phyloP scores from a whole-genome alignment of 371 early-diverging fungal species.

The Syncephalastrum racemosum region DNA sequence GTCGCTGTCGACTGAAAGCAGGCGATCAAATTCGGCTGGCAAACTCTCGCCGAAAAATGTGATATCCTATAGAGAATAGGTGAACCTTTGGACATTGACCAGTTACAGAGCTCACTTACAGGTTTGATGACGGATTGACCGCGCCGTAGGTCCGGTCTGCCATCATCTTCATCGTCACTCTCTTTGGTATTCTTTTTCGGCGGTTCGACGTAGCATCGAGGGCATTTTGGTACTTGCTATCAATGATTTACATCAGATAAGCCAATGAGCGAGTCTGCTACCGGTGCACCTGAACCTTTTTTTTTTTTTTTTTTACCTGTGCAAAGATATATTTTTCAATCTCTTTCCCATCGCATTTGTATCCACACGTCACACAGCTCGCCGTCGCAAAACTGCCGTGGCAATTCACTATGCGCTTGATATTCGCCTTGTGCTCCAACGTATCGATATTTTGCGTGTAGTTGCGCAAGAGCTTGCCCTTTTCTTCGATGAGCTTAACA shows the following conservation, averaged over 20 bases:
- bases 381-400: slow-evolving; percentile 95
- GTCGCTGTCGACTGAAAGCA: slow-evolving; percentile 67
- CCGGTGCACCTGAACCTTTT: no score
- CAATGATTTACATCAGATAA: neutral
- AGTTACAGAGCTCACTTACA: slow-evolving; percentile 18
- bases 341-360: slow-evolving; percentile 72
- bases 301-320: slow-evolving; percentile 25
- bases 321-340: slow-evolving; percentile 78
- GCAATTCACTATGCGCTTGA: slow-evolving; percentile 82
- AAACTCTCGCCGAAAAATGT: slow-evolving; percentile 94
- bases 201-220: slow-evolving; percentile 25
- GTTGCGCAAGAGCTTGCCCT: slow-evolving; percentile 84
- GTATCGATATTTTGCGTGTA: slow-evolving; percentile 99
- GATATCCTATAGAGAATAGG: slow-evolving; percentile 62
- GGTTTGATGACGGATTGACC: slow-evolving; percentile 51
- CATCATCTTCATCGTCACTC: slow-evolving; percentile 33
- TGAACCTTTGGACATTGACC: neutral
- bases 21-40: slow-evolving; percentile 74
- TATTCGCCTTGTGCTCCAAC: slow-evolving; percentile 90
- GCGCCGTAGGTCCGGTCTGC: slow-evolving; percentile 4
- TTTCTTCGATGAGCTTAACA: slow-evolving; percentile 82
- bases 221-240: slow-evolving; percentile 47
- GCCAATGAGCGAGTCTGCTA: no score
- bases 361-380: slow-evolving; percentile 83
- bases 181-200: slow-evolving; percentile 1